Percentiles rank a stretch among this genome's conserved stretches.
Evolutionary conservation across 2,329 filamentous ascomycete genomes (phyloP).

Genomic region (Claviceps monticola): DNA sequence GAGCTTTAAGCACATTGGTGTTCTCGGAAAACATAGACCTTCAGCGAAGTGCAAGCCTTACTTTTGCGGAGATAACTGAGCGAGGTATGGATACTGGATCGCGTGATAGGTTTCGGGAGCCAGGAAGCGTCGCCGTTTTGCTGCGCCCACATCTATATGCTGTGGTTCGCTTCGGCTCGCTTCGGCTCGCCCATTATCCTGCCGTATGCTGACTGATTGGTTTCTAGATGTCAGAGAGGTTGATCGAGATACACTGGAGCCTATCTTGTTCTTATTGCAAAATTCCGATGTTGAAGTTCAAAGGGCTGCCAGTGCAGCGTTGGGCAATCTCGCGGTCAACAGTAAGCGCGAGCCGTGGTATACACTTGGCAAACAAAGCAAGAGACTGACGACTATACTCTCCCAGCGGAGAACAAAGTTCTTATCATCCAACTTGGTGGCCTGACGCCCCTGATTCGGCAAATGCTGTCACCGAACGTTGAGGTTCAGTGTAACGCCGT

Average conservation of each 20-base stretch:
- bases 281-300: slow-evolving; percentile 96
- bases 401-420: slow-evolving; percentile 91
- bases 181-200: background rate
- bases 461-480: slow-evolving; percentile 97
- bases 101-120: background rate
- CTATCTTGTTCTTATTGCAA: slow-evolving; percentile 88
- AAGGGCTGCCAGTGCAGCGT: slow-evolving; percentile 83
- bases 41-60: slow-evolving; percentile 91
- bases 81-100: slow-evolving; percentile 50
- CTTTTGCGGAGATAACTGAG: slow-evolving; percentile 97
- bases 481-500: slow-evolving; percentile 99
- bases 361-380: background rate
- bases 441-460: slow-evolving; percentile 79
- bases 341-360: slow-evolving; percentile 42
- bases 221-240: slow-evolving; percentile 83
- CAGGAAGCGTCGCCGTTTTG: background rate
- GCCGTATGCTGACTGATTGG: slow-evolving; percentile 1
- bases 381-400: slow-evolving; percentile 25
- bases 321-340: slow-evolving; percentile 94
- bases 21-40: slow-evolving; percentile 98
- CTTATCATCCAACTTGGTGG: slow-evolving; percentile 88
- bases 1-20: slow-evolving; percentile 86
- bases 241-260: slow-evolving; percentile 85
- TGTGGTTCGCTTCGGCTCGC: too few species aligned
- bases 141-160: background rate